Evolutionary conservation across 163 green algal genomes (phyloP).

Genomic region (Scenedesmus sp.): DNA sequence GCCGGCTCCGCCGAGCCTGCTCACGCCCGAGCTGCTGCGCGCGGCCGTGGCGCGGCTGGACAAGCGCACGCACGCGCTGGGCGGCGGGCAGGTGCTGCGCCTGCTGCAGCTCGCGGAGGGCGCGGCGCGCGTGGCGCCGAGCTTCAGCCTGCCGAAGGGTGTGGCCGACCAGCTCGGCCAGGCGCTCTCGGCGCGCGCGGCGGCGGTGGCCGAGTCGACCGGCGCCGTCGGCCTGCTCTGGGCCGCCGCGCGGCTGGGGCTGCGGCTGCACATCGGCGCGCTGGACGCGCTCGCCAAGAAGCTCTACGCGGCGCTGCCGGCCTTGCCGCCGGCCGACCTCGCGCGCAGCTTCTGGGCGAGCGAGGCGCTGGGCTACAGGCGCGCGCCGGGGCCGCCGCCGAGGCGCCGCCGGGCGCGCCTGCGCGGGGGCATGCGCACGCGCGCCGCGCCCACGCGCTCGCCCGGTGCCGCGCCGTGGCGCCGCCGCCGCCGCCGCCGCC

Average conservation of each 20-base stretch:
- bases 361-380: slow-evolving; percentile 24
- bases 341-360: slow-evolving; percentile 29
- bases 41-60: not conserved
- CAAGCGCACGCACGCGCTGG: slow-evolving; percentile 7
- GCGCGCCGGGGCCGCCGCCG: not conserved
- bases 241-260: slow-evolving; percentile 10
- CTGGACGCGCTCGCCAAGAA: slow-evolving; percentile 25
- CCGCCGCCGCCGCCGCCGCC: not conserved
- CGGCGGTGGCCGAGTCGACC: not conserved
- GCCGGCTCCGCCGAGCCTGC: slow-evolving; percentile 17
- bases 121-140: not conserved
- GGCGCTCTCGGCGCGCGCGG: slow-evolving; percentile 7
- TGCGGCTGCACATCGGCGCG: slow-evolving; percentile 26
- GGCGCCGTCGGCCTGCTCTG: slow-evolving; percentile 25
- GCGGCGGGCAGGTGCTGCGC: slow-evolving; percentile 12
- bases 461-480: too few species aligned
- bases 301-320: slow-evolving; percentile 12
- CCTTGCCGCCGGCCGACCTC: slow-evolving; percentile 12
- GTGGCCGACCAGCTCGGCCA: slow-evolving; percentile 28
- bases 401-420: too few species aligned
- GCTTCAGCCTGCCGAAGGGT: slow-evolving; percentile 3
- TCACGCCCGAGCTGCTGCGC: slow-evolving; percentile 22
- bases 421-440: too few species aligned
- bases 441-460: too few species aligned
- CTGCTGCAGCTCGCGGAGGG: slow-evolving; percentile 26